These are phyloP conservation scores for Oxyria digyna DNA, from an alignment of 148 eudicot species.

Conservation along the genomic window DNA sequence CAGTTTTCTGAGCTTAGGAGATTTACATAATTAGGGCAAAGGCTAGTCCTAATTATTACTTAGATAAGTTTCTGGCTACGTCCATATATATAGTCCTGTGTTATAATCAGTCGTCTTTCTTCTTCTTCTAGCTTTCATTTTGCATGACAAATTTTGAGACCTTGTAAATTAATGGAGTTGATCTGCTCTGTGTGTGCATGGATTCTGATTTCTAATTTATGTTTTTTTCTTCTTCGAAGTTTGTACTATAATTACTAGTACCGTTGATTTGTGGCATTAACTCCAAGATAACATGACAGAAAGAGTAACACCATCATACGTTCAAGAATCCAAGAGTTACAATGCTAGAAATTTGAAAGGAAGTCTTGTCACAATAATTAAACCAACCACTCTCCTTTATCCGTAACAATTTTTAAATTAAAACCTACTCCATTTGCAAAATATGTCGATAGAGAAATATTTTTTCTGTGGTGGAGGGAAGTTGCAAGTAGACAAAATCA, in stretches of 20 bases:
- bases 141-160: background rate
- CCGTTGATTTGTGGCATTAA: background rate
- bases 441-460: background rate
- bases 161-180: slow-evolving; percentile 1
- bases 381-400: background rate
- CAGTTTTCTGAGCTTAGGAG: background rate
- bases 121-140: background rate
- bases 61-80: background rate
- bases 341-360: background rate
- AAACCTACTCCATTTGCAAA: slow-evolving; percentile 3
- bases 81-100: background rate
- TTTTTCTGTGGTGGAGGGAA: background rate
- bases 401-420: background rate
- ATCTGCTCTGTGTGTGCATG: background rate
- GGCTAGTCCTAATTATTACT: slow-evolving; percentile 8
- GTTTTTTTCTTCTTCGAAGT: background rate
- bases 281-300: background rate
- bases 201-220: background rate
- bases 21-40: slow-evolving; percentile 4
- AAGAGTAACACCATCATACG: background rate
- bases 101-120: background rate
- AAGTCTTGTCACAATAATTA: slow-evolving; percentile 6
- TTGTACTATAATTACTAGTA: background rate
- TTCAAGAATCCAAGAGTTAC: background rate
- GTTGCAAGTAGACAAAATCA: slow-evolving; percentile 4